Evolutionary conservation across 768 basidiomycete species (phyloP), one percentile per base, ranked within the genome.

Genomic region (Hypsizygus marmoreus): DNA sequence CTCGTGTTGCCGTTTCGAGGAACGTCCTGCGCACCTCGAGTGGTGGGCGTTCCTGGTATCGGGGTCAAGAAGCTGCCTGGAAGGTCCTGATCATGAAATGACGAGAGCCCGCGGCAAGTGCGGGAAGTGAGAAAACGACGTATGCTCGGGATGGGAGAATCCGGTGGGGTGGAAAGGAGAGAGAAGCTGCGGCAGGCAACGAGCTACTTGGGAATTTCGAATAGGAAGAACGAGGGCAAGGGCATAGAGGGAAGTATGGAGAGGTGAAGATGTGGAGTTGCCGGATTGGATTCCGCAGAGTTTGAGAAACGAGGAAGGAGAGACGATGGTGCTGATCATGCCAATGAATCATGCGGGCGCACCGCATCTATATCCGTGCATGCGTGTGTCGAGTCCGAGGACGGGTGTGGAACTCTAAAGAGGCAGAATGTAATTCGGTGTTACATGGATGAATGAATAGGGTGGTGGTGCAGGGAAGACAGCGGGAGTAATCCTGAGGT

Each of bases 121-220:
- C n/a, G n/a, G n/a, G n/a, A n/a, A n/a, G n/a, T n/a, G n/a, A n/a
- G n/a, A n/a, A n/a, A n/a, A n/a, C n/a, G n/a, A n/a, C n/a, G n/a
- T n/a, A n/a, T n/a, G 22, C 42, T 43, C 48, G 38, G 42, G 48
- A 44, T 40, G 48, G 37, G 31, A 39, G 43, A 49, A 39, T 38
- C 43, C 37, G 43, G 40, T 37, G 32, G 23, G 40, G 36, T 37
- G 33, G 35, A n/a, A n/a, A 14, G 43, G 41, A 32, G 30, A 17
- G 24, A 42, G 41, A 20, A 22, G 30, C 29, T 23, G 20, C 41
- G 41, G 41, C 26, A 30, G 20, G n/a, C 25, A 22, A 4, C 20
- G 29, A n/a, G n/a, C 26, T 10, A 17, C 9, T 11, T 40, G 23
- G 26, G 16, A 43, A 19, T 10, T 24, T 22, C 17, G 14, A 19